phyloP scores from a whole-genome alignment of 768 basidiomycete species.

The Tricholomella constricta region DNA sequence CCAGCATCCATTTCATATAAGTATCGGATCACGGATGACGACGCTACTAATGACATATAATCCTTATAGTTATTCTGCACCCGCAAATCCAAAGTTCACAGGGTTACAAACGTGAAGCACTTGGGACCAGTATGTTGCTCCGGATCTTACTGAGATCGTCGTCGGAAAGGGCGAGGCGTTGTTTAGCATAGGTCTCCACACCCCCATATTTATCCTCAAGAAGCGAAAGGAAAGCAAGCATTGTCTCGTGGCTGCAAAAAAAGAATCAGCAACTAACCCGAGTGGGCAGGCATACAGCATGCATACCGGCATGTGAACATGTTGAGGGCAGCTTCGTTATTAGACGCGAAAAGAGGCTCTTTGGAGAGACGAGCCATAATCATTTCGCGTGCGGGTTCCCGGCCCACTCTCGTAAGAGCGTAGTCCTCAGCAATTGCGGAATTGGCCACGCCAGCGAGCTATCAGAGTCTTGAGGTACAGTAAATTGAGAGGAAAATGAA shows the following conservation, averaged over 20 bases:
- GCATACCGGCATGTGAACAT: constrained; percentile 79
- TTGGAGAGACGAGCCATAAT: constrained; percentile 68
- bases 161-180: constrained; percentile 57
- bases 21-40: not conserved
- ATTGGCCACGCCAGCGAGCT: constrained; percentile 77
- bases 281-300: not conserved
- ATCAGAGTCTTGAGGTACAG: not conserved
- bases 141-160: constrained; percentile 64
- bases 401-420: constrained; percentile 73
- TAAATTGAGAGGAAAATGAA: not conserved
- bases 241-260: constrained; percentile 62
- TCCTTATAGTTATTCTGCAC: not conserved
- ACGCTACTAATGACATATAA: constrained; percentile 5
- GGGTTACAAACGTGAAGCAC: constrained; percentile 17
- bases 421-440: constrained; percentile 72
- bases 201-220: constrained; percentile 69
- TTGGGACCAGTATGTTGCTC: constrained; percentile 51
- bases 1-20: not conserved
- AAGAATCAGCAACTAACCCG: constrained; percentile 2
- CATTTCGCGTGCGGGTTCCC: constrained; percentile 74
- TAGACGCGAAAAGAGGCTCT: constrained; percentile 73
- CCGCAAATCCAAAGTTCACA: not conserved
- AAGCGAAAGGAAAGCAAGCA: constrained; percentile 68
- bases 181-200: constrained; percentile 61
- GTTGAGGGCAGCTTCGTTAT: constrained; percentile 75